Conservation (phyloP, 441 rosid species). For the Dalechampia spathulata region DNA sequence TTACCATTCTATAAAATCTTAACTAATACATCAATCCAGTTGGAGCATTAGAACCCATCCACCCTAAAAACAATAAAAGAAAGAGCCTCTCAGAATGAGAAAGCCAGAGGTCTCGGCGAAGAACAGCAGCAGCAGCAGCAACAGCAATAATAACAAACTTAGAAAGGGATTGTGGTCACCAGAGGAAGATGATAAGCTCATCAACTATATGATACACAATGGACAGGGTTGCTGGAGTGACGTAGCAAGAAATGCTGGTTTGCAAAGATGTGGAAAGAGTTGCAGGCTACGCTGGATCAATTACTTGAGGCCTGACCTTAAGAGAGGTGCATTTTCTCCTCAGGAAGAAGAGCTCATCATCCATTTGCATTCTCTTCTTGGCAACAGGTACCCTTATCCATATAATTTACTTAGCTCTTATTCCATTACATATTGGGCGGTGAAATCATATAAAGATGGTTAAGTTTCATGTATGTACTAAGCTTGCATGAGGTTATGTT, state of each 20-base stretch:
- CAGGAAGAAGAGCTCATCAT: conserved; percentile 80
- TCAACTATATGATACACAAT: conserved; percentile 61
- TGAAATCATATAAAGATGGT: not conserved
- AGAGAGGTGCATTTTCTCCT: conserved; percentile 77
- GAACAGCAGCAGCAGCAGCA: conserved; percentile 25
- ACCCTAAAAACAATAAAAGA: too few species aligned
- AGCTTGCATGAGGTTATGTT: too few species aligned
- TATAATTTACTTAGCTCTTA: too few species aligned
- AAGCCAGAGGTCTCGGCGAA: conserved; percentile 43
- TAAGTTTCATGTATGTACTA: too few species aligned
- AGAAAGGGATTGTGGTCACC: conserved; percentile 93
- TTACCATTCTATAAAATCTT: too few species aligned
- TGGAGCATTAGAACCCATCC: too few species aligned
- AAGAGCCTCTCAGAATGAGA: too few species aligned
- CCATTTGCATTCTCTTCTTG: conserved; percentile 78
- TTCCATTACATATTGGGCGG: not conserved
- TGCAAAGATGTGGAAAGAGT: conserved; percentile 81
- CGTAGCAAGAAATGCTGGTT: conserved; percentile 77
- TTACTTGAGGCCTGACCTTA: conserved; percentile 85
- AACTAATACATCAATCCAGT: too few species aligned
- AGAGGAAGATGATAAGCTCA: conserved; percentile 84
- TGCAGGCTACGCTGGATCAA: conserved; percentile 96
- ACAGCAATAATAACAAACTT: conserved; percentile 32
- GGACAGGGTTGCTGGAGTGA: conserved; percentile 94
- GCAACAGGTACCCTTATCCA: conserved; percentile 56